phyloP scores from a whole-genome alignment of 192 early-diverging fungal genomes.

The Podila epicladia region DNA sequence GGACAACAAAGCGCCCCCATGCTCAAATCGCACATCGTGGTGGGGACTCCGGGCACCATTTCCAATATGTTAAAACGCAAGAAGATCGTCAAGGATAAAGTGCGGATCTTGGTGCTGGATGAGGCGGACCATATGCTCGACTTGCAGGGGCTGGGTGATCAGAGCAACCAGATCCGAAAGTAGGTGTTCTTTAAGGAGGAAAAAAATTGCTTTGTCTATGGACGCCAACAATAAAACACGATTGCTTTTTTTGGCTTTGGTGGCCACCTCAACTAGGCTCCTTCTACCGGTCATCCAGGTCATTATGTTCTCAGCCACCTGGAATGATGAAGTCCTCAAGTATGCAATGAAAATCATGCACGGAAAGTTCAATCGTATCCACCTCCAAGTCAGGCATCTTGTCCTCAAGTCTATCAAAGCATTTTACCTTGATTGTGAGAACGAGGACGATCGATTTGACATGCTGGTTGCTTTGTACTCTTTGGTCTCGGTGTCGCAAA shows the following conservation, averaged over 20 bases:
- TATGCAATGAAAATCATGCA: conserved; percentile 84
- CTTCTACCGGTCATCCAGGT: conserved; percentile 78
- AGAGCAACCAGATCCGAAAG: conserved; percentile 84
- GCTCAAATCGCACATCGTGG: conserved; percentile 79
- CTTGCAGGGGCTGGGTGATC: conserved; percentile 81
- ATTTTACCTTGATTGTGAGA: conserved; percentile 94
- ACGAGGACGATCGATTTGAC: conserved; percentile 80
- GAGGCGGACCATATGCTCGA: conserved; percentile 98
- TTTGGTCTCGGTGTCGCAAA: conserved; percentile 91
- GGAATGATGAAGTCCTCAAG: conserved; percentile 71
- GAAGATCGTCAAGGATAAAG: conserved; percentile 57
- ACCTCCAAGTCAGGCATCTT: conserved; percentile 81
- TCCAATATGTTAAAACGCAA: conserved; percentile 70
- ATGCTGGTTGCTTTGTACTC: conserved; percentile 74
- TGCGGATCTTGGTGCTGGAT: conserved; percentile 91
- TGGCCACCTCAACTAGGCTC: conserved; percentile 49
- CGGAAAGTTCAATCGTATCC: conserved; percentile 83
- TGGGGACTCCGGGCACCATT: conserved; percentile 96
- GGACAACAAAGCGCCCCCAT: neutral
- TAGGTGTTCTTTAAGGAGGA: conserved; percentile 20
- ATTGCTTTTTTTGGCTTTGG: neutral
- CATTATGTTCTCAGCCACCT: conserved; percentile 96
- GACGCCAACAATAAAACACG: neutral
- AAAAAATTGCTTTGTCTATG: neutral
- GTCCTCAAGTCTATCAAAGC: conserved; percentile 91